Conservation (phyloP, 768 basidiomycete genomes). For the Termitomyces sp. region DNA sequence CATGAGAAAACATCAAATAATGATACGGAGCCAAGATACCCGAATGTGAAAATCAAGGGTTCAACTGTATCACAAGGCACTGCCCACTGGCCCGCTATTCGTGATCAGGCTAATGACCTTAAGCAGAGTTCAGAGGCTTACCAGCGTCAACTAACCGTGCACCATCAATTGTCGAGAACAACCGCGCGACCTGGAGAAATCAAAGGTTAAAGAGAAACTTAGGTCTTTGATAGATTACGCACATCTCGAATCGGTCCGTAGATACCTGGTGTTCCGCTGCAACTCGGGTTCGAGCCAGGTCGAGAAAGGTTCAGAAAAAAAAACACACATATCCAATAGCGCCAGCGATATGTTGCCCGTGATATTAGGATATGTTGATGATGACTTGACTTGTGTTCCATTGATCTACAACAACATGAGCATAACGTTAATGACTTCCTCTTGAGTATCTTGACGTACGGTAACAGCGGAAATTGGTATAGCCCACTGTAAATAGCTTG, state of each 20-base stretch:
- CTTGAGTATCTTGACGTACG: constrained; percentile 28
- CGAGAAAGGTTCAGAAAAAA: neutral
- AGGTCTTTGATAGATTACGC: constrained; percentile 12
- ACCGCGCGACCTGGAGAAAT: constrained; percentile 50
- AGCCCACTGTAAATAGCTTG: constrained; percentile 75
- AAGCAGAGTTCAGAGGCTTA: constrained; percentile 19
- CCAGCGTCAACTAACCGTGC: constrained; percentile 65
- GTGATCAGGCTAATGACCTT: neutral
- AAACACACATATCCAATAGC: constrained; percentile 64
- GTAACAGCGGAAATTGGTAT: constrained; percentile 52
- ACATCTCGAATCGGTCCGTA: constrained; percentile 80
- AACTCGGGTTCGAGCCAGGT: neutral
- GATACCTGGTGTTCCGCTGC: constrained; percentile 64
- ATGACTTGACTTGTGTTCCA: constrained; percentile 41
- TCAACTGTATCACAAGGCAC: constrained; percentile 62
- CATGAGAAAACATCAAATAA: neutral
- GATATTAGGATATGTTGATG: constrained; percentile 58
- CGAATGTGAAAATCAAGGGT: constrained; percentile 63
- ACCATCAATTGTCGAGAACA: constrained; percentile 54
- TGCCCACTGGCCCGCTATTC: constrained; percentile 63
- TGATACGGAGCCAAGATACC: constrained; percentile 33
- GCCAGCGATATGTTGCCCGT: constrained; percentile 56
- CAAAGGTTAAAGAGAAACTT: constrained; percentile 1
- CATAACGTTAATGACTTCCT: neutral
- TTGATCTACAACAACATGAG: constrained; percentile 44